Base-by-base conservation (phyloP, 2,329 filamentous ascomycete genomes). In the Claviceps maximensis region DNA sequence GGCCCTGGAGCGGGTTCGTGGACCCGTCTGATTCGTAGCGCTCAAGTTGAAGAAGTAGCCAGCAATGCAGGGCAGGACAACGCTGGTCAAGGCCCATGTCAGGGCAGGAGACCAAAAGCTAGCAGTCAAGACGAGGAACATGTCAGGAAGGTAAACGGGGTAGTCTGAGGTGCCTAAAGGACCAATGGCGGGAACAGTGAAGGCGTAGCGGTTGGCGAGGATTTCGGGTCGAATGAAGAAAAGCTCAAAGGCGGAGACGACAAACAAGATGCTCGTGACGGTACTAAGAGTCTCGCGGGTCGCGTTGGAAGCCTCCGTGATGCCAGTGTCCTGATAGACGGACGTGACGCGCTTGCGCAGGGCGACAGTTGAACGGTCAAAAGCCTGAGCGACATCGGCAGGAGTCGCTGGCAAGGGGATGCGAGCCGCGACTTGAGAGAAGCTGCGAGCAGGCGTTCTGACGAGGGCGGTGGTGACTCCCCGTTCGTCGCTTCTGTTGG, bases 31-130 rank as follows among this genome's bases (percentile, higher is more conserved):
- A 61, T 66, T 72, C 61, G 73, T 77, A 49, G 74, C 71, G 41
- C 83, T 87, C 62, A 96, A 69, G 69, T 97, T 97, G 78, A 95
- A 86, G 67, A 96, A 95, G 73, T 93, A 97, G 27, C 87, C 88
- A 44, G 82, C 74, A 33, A 86, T 57, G 49, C 83, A 72, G 1
- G 91, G 91, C 29, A 91, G 58, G 45, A 87, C 62, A 52, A 87
- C 67, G 64, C 80, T 86, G 10, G 89, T 93, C 38, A 83, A 65
- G 5, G 80, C 66, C 89, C 90, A 97, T 21, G 89, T 75, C 8
- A 83, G 74, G 53, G 86, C 80, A 0, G 90, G 86, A 0, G 80
- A 83, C 91, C 91, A 97, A 76, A 95, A 97, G 27, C 78, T 78
- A 41, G 77, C 72, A 1, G 85, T 87, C 40, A 95, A 69, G 9